Conservation (phyloP, 192 early-diverging fungal genomes). For the Backusella macrospora region DNA sequence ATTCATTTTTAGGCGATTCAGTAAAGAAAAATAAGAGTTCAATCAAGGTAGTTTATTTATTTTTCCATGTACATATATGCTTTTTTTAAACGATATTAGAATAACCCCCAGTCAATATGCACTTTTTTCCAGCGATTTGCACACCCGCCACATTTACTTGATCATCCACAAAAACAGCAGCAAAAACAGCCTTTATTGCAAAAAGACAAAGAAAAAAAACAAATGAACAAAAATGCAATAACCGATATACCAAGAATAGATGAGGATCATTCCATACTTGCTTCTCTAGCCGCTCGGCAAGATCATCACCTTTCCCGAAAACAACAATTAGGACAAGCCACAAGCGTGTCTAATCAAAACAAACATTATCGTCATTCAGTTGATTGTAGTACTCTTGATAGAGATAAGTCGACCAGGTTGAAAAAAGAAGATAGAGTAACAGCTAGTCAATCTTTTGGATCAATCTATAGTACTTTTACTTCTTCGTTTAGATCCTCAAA, state of each 20-base stretch:
- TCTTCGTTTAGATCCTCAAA: background rate
- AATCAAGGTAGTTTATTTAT: constrained; percentile 2
- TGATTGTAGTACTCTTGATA: background rate
- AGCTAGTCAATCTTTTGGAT: constrained; percentile 4
- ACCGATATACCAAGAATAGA: background rate
- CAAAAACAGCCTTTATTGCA: background rate
- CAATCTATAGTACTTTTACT: constrained; percentile 13
- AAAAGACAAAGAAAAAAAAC: background rate
- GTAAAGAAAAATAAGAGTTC: background rate
- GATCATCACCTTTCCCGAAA: no score
- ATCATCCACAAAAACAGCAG: background rate
- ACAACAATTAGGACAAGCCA: no score
- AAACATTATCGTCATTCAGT: constrained; percentile 10
- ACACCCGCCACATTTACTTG: background rate
- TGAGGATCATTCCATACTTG: background rate
- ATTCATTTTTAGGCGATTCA: background rate
- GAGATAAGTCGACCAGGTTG: background rate
- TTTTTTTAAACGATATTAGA: background rate
- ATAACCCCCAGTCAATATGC: background rate
- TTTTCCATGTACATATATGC: background rate
- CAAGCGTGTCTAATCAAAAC: background rate
- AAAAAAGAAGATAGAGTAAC: no score
- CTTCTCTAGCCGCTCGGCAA: no score
- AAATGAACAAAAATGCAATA: background rate
- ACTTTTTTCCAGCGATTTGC: background rate